Percentiles rank a stretch among this genome's conserved stretches.
Evolutionary conservation across 768 basidiomycete species (phyloP).

Genomic region (Ramaria rubella): DNA sequence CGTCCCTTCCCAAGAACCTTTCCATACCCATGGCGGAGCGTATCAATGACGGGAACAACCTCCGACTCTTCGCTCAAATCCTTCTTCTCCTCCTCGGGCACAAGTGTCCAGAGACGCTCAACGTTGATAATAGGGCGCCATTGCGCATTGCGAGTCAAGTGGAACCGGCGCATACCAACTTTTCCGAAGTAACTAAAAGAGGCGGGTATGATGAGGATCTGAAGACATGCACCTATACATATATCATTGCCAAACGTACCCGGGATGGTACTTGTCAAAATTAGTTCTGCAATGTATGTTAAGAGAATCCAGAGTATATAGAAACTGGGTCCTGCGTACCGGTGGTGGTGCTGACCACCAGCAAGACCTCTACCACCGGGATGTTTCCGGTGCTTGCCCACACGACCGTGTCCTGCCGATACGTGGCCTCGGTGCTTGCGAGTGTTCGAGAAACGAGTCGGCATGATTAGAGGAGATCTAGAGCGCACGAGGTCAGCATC

Average conservation of each 20-base stretch:
- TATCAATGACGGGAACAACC: constrained; percentile 94
- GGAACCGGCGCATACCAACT: constrained; percentile 99
- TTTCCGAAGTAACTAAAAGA: constrained; percentile 92
- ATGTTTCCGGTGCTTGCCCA: constrained; percentile 99
- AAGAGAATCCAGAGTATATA: not conserved
- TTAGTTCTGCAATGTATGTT: constrained; percentile 58
- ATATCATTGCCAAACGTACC: not conserved
- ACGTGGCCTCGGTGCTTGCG: constrained; percentile 99
- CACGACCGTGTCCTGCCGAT: constrained; percentile 99
- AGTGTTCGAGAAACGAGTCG: constrained; percentile 93
- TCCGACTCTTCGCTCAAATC: constrained; percentile 65
- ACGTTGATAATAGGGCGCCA: constrained; percentile 98
- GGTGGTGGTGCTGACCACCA: constrained; percentile 99
- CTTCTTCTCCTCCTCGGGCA: constrained; percentile 79
- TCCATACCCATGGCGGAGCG: constrained; percentile 72
- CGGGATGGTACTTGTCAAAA: constrained; percentile 99
- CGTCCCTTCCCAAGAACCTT: constrained; percentile 94
- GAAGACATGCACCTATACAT: not conserved
- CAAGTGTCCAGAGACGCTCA: constrained; percentile 93
- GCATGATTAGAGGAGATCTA: constrained; percentile 53
- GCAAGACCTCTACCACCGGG: constrained; percentile 99
- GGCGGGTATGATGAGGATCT: not conserved
- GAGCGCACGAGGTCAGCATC: constrained; percentile 24
- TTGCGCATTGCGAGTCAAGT: constrained; percentile 81
- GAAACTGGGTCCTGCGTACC: constrained; percentile 43